A percentile compares a stretch with the other conserved stretches of the same genome.
Conservation (phyloP, 192 early-diverging fungal genomes). For the Backusella liffmaniae region DNA sequence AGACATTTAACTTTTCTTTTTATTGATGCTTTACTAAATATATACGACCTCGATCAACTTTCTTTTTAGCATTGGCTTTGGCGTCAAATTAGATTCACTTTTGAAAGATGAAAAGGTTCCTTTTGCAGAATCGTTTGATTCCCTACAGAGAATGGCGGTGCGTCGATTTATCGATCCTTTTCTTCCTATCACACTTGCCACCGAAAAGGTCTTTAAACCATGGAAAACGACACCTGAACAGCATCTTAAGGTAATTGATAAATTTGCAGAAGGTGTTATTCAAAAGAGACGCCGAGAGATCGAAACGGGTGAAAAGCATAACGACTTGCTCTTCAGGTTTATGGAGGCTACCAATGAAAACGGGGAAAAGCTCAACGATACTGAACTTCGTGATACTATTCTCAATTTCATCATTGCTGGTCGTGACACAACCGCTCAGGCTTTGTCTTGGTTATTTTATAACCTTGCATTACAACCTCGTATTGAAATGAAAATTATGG, state of each 20-base stretch:
- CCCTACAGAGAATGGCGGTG: slow-evolving; percentile 36
- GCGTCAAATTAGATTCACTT: slow-evolving; percentile 43
- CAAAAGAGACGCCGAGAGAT: slow-evolving; percentile 25
- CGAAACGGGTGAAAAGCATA: not conserved
- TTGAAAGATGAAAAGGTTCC: slow-evolving; percentile 32
- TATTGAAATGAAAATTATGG: slow-evolving; percentile 39
- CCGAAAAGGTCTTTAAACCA: slow-evolving; percentile 5
- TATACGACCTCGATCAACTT: not conserved
- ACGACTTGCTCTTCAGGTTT: slow-evolving; percentile 31
- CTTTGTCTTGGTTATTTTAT: slow-evolving; percentile 53
- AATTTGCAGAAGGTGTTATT: slow-evolving; percentile 27
- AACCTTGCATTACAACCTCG: slow-evolving; percentile 38
- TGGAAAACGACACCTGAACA: slow-evolving; percentile 15
- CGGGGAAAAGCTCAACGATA: slow-evolving; percentile 18
- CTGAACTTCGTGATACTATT: slow-evolving; percentile 36
- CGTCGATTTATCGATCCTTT: slow-evolving; percentile 32
- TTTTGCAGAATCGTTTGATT: slow-evolving; percentile 55
- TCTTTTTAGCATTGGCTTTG: slow-evolving; percentile 41
- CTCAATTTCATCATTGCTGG: slow-evolving; percentile 42
- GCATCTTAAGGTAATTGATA: slow-evolving; percentile 28
- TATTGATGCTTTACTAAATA: not conserved
- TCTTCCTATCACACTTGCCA: not conserved
- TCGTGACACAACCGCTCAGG: slow-evolving; percentile 50
- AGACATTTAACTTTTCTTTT: not conserved
- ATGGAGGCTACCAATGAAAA: slow-evolving; percentile 29